Evolutionary conservation across 169 alveolate genomes (phyloP).

Genomic region (Perkinsus olseni): DNA sequence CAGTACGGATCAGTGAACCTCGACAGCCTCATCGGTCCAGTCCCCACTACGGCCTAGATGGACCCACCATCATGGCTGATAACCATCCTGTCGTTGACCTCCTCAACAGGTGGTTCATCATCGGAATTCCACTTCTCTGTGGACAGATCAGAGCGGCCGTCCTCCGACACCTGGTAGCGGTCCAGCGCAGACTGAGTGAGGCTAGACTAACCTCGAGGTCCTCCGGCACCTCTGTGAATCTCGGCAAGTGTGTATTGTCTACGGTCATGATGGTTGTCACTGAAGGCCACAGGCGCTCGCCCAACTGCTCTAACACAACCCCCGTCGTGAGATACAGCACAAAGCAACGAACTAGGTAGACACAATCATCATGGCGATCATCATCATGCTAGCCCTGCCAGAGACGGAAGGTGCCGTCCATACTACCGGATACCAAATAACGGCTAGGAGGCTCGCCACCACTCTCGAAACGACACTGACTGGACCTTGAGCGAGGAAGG

Average conservation of each 20-base stretch:
- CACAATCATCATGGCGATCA: no score
- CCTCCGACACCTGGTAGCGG: neutral
- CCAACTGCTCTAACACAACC: neutral
- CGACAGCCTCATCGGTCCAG: neutral
- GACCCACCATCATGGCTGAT: neutral
- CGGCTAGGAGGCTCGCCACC: neutral
- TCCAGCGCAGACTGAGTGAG: neutral
- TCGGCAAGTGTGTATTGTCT: no score
- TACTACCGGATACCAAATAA: neutral
- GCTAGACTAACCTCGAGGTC: neutral
- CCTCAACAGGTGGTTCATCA: neutral
- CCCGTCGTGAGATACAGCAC: no score
- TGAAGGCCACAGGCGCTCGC: no score
- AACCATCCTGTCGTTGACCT: neutral
- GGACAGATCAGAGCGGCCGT: neutral
- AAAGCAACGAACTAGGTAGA: no score
- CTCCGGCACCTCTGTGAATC: neutral
- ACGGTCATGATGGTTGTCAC: no score
- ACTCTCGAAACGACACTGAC: neutral
- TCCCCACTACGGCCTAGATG: neutral
- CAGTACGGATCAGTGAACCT: neutral
- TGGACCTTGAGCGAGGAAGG: no score
- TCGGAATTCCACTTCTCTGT: neutral
- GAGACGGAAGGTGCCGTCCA: neutral
- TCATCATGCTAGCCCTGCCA: neutral